Percentiles rank a stretch among this genome's conserved stretches.
Evolutionary conservation across 2,329 filamentous ascomycete genomes (phyloP).

Genomic region (Exophiala dermatitidis): DNA sequence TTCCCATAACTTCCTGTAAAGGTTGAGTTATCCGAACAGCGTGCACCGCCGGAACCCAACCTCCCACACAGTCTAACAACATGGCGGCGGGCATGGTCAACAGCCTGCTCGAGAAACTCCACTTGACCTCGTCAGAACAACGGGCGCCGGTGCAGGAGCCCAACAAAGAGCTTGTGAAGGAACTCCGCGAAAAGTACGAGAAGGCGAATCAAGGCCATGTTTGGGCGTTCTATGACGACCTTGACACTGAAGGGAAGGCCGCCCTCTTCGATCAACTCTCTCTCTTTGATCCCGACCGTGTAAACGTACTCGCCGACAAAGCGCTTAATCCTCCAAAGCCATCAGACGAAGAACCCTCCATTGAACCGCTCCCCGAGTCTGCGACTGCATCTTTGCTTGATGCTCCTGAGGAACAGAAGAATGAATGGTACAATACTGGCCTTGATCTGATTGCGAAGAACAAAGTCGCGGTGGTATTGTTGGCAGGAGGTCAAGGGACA

Average conservation of each 20-base stretch:
- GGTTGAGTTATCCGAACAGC: not conserved
- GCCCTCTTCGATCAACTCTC: constrained; percentile 73
- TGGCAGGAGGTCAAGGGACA: constrained; percentile 96
- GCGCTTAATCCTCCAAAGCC: constrained; percentile 69
- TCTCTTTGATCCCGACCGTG: constrained; percentile 72
- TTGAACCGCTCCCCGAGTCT: constrained; percentile 82
- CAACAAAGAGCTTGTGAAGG: constrained; percentile 57
- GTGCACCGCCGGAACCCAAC: not conserved
- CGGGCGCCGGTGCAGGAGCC: constrained; percentile 44
- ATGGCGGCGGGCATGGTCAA: constrained; percentile 42
- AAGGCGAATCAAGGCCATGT: constrained; percentile 73
- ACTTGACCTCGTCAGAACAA: constrained; percentile 32
- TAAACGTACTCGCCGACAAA: constrained; percentile 78
- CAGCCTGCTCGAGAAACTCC: constrained; percentile 44
- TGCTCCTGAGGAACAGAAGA: constrained; percentile 67
- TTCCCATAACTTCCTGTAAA: not conserved
- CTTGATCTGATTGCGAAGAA: constrained; percentile 60
- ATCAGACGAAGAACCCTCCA: constrained; percentile 44
- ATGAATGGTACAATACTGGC: constrained; percentile 72
- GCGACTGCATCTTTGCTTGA: constrained; percentile 88
- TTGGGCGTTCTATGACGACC: constrained; percentile 78
- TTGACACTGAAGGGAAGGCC: constrained; percentile 65
- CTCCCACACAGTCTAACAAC: constrained; percentile 19
- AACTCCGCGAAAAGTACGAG: constrained; percentile 65
- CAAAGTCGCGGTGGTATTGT: constrained; percentile 78